Evolutionary conservation across 495 filamentous ascomycete species (phyloP), one percentile per base, ranked within the genome.

Genomic region (Podospora fimiseda): DNA sequence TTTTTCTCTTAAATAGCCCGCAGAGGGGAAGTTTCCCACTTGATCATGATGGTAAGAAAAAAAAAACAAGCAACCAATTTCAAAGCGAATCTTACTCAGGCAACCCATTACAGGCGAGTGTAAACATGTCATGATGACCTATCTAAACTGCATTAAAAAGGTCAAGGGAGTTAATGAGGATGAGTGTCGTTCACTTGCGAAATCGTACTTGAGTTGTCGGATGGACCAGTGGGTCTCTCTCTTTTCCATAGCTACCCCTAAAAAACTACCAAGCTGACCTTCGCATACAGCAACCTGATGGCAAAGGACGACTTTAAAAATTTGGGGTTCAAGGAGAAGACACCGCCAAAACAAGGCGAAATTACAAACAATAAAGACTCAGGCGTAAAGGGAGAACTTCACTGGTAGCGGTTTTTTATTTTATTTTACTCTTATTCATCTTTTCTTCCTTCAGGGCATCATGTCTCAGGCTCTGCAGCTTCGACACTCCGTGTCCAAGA

Each of bases 11-110:
- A 33, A 43, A 23, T 53, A 94, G 90, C 44, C 93, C 93, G 0
- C 89, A 98, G 68, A 87, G 93, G 50, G 93, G 93, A 41, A 94
- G 89, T 67, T 98, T 98, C 62, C 93, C 93, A 19, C 83, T 98
- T 41, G 93, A 98, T 65, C 92, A 96, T 58, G 90, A 95, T 62
- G 91, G 90, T 91, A 74, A 64, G 73, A 57, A 9, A 15, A 2
- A 21, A 23, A 9, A 9, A 3, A 40, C 20, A 8, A 11, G 38
- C 19, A n/a, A n/a, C n/a, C n/a, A 33, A 56, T 11, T 14, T 19
- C 3, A 8, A 42, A 11, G 24, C 30, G 20, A 38, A 51, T 30
- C 57, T 59, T 38, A 47, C 59, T 51, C 38, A 37, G 56, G 24
- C 20, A 3, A n/a, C 33, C 6, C 15, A 21, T 16, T 21, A 6